Evolutionary conservation across 176 grass and related monocot genomes (phyloP).

Genomic region (Urochloa ruziziensis): DNA sequence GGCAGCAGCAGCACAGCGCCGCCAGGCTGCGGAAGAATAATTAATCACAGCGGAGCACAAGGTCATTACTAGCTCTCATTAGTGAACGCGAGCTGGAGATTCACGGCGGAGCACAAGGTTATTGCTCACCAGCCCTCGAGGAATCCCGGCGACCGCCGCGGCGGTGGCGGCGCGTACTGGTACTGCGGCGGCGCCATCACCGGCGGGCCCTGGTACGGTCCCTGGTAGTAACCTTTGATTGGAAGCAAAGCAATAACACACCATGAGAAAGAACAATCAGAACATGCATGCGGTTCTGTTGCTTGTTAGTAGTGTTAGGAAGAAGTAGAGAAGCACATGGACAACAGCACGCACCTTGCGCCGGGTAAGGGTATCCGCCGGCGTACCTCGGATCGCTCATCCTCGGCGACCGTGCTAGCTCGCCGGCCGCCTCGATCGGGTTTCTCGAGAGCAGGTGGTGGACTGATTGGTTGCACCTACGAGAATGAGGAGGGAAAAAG

Average conservation of each 20-base stretch:
- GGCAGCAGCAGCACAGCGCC: conserved; percentile 37
- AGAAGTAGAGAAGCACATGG: background rate
- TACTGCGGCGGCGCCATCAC: conserved; percentile 72
- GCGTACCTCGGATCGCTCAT: conserved; percentile 47
- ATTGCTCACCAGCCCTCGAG: conserved; percentile 68
- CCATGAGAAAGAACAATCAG: too few relatives aligned
- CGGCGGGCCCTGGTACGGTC: conserved; percentile 57
- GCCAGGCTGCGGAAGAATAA: conserved; percentile 1
- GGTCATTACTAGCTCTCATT: too few relatives aligned
- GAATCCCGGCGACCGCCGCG: conserved; percentile 36
- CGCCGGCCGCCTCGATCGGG: background rate
- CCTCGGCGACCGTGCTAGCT: background rate
- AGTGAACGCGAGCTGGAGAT: too few relatives aligned
- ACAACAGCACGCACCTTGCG: conserved; percentile 43
- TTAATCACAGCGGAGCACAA: too few relatives aligned
- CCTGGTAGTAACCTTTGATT: conserved; percentile 34
- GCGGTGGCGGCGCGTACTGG: conserved; percentile 38
- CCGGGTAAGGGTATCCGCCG: conserved; percentile 40
- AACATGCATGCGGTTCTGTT: too few relatives aligned
- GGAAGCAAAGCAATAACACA: background rate
- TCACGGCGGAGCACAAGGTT: too few relatives aligned
- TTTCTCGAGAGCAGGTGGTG: too few relatives aligned
- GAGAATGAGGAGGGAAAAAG: too few relatives aligned
- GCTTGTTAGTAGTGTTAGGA: too few relatives aligned
- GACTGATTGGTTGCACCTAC: too few relatives aligned